phyloP scores from a whole-genome alignment of 768 basidiomycete genomes.

The Calocybe gangraenosa region DNA sequence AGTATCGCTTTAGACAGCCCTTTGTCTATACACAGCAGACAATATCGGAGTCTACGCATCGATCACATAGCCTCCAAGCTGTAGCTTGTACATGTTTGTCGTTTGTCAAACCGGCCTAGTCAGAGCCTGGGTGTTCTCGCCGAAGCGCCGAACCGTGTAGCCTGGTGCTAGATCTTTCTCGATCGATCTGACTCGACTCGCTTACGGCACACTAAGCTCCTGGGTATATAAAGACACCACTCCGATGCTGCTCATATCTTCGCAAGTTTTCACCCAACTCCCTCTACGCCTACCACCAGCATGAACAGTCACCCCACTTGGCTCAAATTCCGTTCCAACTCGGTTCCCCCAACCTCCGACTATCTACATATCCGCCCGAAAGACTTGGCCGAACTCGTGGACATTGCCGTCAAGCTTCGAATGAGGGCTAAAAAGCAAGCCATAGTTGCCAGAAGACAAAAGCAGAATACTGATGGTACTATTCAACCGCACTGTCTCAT shows the following conservation, averaged over 20 bases:
- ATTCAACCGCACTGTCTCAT: slow-evolving; percentile 3
- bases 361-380: slow-evolving; percentile 4
- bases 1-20: too few species aligned
- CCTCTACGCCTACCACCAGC: not conserved
- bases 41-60: too few species aligned
- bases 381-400: not conserved
- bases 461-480: too few species aligned
- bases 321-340: slow-evolving; percentile 6
- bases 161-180: too few species aligned
- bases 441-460: not conserved
- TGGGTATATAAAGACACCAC: slow-evolving; percentile 2
- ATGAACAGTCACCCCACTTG: slow-evolving; percentile 7
- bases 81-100: too few species aligned
- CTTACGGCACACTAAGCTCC: not conserved
- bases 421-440: slow-evolving; percentile 3
- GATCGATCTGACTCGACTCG: slow-evolving; percentile 6
- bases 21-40: too few species aligned
- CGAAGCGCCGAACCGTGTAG: too few species aligned
- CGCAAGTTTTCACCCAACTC: too few species aligned
- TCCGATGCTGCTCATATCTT: not conserved
- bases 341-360: slow-evolving; percentile 2
- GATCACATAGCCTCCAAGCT: too few species aligned
- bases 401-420: slow-evolving; percentile 2
- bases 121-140: too few species aligned
- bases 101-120: too few species aligned